These are phyloP conservation scores for Malus sieversii DNA, from an alignment of 306 rosid species.

Conservation along the genomic window DNA sequence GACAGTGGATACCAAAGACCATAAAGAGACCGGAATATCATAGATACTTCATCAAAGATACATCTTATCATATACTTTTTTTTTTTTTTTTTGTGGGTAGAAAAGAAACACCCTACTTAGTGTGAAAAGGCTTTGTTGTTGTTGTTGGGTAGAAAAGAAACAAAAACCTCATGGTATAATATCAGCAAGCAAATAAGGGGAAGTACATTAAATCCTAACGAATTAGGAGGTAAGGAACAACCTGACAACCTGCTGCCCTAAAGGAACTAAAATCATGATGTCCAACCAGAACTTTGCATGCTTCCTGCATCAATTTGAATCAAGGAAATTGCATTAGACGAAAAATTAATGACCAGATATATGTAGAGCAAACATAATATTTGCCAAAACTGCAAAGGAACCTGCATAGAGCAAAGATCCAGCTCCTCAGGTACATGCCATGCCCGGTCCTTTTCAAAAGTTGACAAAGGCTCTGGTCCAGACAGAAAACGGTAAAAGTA, in stretches of 20 bases:
- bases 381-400: slow-evolving; percentile 20
- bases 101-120: too few species aligned
- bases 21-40: background rate
- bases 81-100: too few species aligned
- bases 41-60: too few species aligned
- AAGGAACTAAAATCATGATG: slow-evolving; percentile 95
- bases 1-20: background rate
- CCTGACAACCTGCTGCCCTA: slow-evolving; percentile 95
- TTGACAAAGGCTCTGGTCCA: slow-evolving; percentile 73
- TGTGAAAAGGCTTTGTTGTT: too few species aligned
- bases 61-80: too few species aligned
- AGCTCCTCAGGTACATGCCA: slow-evolving; percentile 86
- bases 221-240: slow-evolving; percentile 26
- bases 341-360: background rate
- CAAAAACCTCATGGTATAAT: background rate
- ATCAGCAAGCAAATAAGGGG: background rate
- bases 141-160: too few species aligned
- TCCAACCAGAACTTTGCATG: slow-evolving; percentile 81
- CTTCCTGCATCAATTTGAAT: slow-evolving; percentile 51
- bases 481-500: slow-evolving; percentile 80
- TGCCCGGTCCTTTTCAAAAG: slow-evolving; percentile 77
- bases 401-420: slow-evolving; percentile 76
- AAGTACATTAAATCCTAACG: background rate
- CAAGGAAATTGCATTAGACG: background rate
- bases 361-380: slow-evolving; percentile 1